Evolutionary conservation across 108 stramenopile genomes (phyloP).

Genomic region (Nitzschia sp.): DNA sequence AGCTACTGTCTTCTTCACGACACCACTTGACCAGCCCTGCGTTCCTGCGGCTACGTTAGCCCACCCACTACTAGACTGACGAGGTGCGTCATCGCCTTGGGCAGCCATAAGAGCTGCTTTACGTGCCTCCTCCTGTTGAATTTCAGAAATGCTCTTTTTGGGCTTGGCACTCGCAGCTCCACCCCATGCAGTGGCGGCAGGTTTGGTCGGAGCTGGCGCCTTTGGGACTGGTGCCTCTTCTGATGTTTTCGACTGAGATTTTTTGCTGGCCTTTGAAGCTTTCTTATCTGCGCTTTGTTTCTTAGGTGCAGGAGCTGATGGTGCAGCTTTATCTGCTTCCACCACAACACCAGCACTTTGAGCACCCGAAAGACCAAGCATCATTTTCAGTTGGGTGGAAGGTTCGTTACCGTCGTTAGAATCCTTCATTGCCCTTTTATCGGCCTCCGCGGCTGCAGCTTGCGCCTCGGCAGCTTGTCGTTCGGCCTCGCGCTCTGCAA

Average conservation of each 20-base stretch:
- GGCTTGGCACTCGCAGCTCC: constrained; percentile 40
- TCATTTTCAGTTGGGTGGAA: constrained; percentile 81
- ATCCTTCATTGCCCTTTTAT: constrained; percentile 22
- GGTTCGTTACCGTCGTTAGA: constrained; percentile 58
- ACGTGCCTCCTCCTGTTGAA: constrained; percentile 87
- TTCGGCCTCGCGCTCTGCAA: constrained; percentile 35
- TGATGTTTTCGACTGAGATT: constrained; percentile 29
- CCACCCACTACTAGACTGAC: constrained; percentile 73
- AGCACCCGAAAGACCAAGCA: constrained; percentile 71
- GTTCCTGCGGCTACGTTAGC: constrained; percentile 81
- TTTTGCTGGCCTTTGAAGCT: constrained; percentile 25
- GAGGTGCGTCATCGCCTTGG: constrained; percentile 35
- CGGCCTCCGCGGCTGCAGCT: constrained; percentile 20
- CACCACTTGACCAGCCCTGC: constrained; percentile 57
- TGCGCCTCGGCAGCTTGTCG: constrained; percentile 25
- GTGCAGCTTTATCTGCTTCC: constrained; percentile 16
- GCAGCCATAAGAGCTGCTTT: constrained; percentile 63
- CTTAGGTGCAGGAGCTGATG: constrained; percentile 26
- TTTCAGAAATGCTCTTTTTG: constrained; percentile 84
- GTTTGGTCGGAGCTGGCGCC: constrained; percentile 33
- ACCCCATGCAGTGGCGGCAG: constrained; percentile 78
- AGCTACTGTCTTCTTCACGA: constrained; percentile 29
- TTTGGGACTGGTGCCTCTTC: constrained; percentile 28
- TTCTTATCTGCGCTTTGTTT: constrained; percentile 18
- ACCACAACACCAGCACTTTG: constrained; percentile 10